Evolutionary conservation across 305 asterid genomes (phyloP), one percentile per base, ranked within the genome.

Genomic region (Plantago coronopus): DNA sequence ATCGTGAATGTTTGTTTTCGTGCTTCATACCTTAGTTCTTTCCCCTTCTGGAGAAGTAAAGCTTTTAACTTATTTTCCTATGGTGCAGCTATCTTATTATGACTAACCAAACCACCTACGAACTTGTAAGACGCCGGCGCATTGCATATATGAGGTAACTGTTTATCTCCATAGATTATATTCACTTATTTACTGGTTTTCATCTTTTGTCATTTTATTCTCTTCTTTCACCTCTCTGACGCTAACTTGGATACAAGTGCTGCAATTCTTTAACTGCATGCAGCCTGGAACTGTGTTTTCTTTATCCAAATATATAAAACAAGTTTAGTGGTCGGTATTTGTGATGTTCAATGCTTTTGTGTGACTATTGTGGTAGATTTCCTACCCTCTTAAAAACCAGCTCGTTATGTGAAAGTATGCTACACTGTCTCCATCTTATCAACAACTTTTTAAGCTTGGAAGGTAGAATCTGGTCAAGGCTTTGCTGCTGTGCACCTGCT

Each of bases 51-150:
- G 57, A 21, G 43, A 23, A 59, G 48, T 59, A 37, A 38, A 29
- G n/a, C 20, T 50, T 25, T 62, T 44, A 53, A 23, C 64, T 20
- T 57, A 37, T 19, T 76, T 63, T 58, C 53, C 65, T 59, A 23
- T 76, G 72, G 54, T 61, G 62, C 90, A 91, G 98, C 83, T 91
- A 83, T 79, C 95, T 91, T 65, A 77, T 83, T 64, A 48, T 86
- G 83, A 89, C 95, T 59, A 91, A 91, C 70, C 98, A 91, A 72
- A 91, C 96, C 64, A 91, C 98, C 17, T 89, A 89, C 23, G 98
- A 91, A 76, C 95, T 91, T 62, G 97, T 89, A 49, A 80, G 94
- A 69, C 82, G 97, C 67, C 70, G 95, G 59, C 85, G 98, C 66
- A 83, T 91, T 63, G 79, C 67, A 44, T 91, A 91, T 70, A 40